Evolutionary conservation across 371 early-diverging fungal genomes (phyloP).

Genomic region (Funneliformis caledonium): DNA sequence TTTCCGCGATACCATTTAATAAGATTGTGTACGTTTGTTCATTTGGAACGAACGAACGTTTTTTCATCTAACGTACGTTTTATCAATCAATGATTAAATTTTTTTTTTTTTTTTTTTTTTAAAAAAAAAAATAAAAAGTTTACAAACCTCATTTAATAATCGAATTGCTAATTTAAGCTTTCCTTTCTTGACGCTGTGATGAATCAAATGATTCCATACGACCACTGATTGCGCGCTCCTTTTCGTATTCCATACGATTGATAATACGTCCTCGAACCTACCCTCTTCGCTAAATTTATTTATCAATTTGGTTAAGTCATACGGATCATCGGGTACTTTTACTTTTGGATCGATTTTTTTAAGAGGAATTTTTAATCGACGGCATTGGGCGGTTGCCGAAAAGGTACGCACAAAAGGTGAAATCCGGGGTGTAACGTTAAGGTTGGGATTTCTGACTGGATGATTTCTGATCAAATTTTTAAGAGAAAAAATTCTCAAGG

Average conservation of each 20-base stretch:
- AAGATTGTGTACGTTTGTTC: conserved; percentile 51
- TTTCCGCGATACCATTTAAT: conserved; percentile 48
- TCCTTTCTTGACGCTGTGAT: conserved; percentile 45
- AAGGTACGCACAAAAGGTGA: not conserved
- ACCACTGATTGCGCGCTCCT: conserved; percentile 48
- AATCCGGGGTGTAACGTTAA: not conserved
- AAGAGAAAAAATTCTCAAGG: not conserved
- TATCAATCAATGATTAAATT: not conserved
- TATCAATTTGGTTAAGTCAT: conserved; percentile 48
- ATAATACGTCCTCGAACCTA: conserved; percentile 51
- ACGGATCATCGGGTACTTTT: conserved; percentile 47
- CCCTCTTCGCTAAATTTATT: conserved; percentile 45
- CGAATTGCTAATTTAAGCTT: conserved; percentile 46
- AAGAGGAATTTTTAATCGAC: conserved; percentile 17
- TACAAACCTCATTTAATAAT: conserved; percentile 44
- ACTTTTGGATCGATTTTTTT: not conserved
- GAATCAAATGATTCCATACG: conserved; percentile 57
- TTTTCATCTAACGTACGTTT: conserved; percentile 49
- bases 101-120: too few relatives aligned
- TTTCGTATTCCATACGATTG: conserved; percentile 46
- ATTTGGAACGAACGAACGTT: conserved; percentile 48
- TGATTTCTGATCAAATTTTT: not conserved
- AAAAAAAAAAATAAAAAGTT: too few relatives aligned
- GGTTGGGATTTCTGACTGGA: not conserved
- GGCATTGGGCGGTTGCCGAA: not conserved